Percentiles rank a stretch among this genome's conserved stretches.
These are phyloP conservation scores for Osmanthus fragrans DNA, from an alignment of 257 asterid genomes.

Conservation along the genomic window DNA sequence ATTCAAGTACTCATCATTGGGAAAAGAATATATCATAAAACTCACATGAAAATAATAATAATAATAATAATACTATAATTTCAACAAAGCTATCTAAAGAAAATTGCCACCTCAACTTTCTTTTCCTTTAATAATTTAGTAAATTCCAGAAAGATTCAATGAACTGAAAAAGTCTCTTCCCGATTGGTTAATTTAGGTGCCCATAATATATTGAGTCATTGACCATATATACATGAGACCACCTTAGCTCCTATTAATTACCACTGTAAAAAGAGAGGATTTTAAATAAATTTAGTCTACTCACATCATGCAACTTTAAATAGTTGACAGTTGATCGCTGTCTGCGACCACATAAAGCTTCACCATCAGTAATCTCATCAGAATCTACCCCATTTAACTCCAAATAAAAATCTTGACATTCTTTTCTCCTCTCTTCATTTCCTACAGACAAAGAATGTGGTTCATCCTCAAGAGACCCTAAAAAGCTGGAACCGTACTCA, in stretches of 20 bases:
- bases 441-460: slow-evolving; percentile 36
- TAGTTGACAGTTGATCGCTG: slow-evolving; percentile 81
- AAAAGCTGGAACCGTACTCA: slow-evolving; percentile 60
- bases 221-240: slow-evolving; percentile 7
- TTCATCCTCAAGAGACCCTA: slow-evolving; percentile 81
- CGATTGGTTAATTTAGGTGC: neutral
- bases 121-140: neutral
- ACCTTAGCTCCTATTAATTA: neutral
- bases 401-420: slow-evolving; percentile 38
- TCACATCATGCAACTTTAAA: slow-evolving; percentile 75
- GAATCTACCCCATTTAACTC: slow-evolving; percentile 49
- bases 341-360: slow-evolving; percentile 63
- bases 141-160: neutral
- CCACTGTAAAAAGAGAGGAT: neutral
- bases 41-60: slow-evolving; percentile 9
- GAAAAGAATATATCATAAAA: neutral
- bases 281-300: slow-evolving; percentile 33
- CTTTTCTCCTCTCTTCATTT: slow-evolving; percentile 31
- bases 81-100: slow-evolving; percentile 13
- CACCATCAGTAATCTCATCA: slow-evolving; percentile 57
- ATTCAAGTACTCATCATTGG: slow-evolving; percentile 6
- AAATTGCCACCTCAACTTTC: slow-evolving; percentile 12
- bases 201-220: slow-evolving; percentile 1
- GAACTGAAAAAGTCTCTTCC: neutral
- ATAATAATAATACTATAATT: slow-evolving; percentile 4